phyloP scores from a whole-genome alignment of 2,329 filamentous ascomycete species.

The Fragosphaeria purpurea region DNA sequence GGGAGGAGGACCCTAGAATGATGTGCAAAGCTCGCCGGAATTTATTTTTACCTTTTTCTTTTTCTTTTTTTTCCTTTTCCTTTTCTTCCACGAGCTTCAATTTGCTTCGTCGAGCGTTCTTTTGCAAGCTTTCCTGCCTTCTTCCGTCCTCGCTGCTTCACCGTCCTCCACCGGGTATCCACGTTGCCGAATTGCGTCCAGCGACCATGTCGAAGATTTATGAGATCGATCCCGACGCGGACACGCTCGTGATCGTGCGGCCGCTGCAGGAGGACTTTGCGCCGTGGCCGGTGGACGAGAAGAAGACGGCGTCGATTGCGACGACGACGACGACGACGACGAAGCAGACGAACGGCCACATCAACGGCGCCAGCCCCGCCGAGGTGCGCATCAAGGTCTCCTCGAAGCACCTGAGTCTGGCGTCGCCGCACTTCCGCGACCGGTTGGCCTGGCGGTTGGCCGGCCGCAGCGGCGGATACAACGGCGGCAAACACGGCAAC shows the following conservation, averaged over 20 bases:
- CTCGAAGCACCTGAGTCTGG: conserved; percentile 25
- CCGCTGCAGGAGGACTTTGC: conserved; percentile 13
- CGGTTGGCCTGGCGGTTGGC: conserved; percentile 1
- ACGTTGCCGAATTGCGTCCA: no score
- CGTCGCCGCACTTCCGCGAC: conserved; percentile 20
- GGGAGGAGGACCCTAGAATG: no score
- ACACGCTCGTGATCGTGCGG: conserved; percentile 22
- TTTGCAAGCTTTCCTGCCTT: no score
- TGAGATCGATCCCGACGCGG: conserved; percentile 25
- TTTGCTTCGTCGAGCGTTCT: no score
- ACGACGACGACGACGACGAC: conserved; percentile 2
- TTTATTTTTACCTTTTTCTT: no score
- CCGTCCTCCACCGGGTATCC: no score
- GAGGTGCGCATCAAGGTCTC: conserved; percentile 26
- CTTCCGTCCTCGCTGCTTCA: no score
- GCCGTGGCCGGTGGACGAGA: conserved; percentile 12
- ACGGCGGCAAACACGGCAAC: background rate
- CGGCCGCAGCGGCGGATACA: background rate
- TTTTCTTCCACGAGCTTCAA: no score
- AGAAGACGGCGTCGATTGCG: no score
- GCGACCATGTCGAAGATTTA: conserved; percentile 22
- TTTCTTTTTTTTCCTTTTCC: no score
- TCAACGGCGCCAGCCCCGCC: background rate
- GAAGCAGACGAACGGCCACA: conserved; percentile 1
- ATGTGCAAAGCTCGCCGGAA: no score